Base-by-base conservation (phyloP, 495 filamentous ascomycete species). In the Rhypophila decipiens region DNA sequence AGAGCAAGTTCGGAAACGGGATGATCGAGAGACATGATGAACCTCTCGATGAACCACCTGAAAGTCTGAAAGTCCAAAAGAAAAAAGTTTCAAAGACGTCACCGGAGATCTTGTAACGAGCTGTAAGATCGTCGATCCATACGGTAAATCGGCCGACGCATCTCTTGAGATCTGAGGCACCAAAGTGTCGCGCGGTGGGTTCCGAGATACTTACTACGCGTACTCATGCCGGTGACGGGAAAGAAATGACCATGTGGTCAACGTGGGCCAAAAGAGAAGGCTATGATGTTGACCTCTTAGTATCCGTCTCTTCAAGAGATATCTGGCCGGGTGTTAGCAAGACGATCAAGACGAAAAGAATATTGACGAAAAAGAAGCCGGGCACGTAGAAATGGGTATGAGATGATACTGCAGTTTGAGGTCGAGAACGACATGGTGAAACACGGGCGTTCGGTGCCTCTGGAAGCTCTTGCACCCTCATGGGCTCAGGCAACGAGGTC, bases 341-440 rank as follows among this genome's bases (percentile, higher is more conserved):
- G n/a, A n/a, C n/a, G n/a, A n/a, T 31, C 27, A 13, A 31, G 27
- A 13, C 27, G 27, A 31, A 13, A 31, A 7, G 27, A 7, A 31
- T 31, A 7, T 13, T 4, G 17, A 39, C 10, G 18, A 20, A 2
- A 20, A 10, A 39, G 38, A 5, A 38, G 36, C 5, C 5, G 36
- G 5, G 17, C 5, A 17, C 17, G 38, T 23, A 17, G 24, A 15
- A 13, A 19, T 44, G 15, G 31, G 22, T 18, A 39, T 27, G 9
- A 41, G 49, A 33, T 51, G 53, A 56, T 56, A 48, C 51, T 45
- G 53, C 53, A 42, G 51, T 45, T 56, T 41, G 53, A 45, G 40
- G 18, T 42, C 38, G 18, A 49, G 43, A 47, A 39, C 24, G 42
- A 39, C 23, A 46, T 42, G 42, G 44, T 53, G 55, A 58, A 58